Percentiles rank a stretch among this genome's conserved stretches.
Conservation (phyloP, 108 stramenopile species). For the Parmales sp. region DNA sequence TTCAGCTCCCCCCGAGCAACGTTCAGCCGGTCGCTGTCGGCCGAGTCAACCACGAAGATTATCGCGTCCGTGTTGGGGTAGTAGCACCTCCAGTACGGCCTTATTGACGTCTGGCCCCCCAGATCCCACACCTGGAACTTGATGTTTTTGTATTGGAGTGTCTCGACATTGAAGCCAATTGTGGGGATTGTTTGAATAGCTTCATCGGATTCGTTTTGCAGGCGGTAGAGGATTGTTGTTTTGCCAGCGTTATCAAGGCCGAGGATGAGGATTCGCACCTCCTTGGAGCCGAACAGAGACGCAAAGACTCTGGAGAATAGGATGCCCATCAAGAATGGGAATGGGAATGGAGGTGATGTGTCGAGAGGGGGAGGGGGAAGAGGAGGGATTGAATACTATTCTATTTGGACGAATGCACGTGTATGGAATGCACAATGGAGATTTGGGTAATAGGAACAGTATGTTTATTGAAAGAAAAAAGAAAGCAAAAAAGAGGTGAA, state of each 20-base stretch:
- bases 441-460: no score
- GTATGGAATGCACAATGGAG: no score
- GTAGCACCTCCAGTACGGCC: constrained; percentile 99
- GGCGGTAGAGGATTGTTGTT: constrained; percentile 91
- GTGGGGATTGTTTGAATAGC: constrained; percentile 98
- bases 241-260: constrained; percentile 99
- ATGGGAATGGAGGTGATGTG: background rate
- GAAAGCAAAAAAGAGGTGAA: no score
- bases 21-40: constrained; percentile 87
- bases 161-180: constrained; percentile 99
- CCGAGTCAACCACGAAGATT: constrained; percentile 97
- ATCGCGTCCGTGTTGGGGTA: constrained; percentile 99
- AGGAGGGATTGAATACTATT: no score
- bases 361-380: no score
- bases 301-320: constrained; percentile 85
- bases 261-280: constrained; percentile 95
- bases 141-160: constrained; percentile 98
- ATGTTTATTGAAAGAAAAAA: no score
- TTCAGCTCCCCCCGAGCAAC: constrained; percentile 89
- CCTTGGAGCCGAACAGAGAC: constrained; percentile 89
- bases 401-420: no score
- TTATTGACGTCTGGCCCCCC: constrained; percentile 96
- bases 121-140: constrained; percentile 99
- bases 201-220: constrained; percentile 83
- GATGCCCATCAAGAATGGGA: constrained; percentile 79